Percentiles rank a stretch among this genome's conserved stretches.
phyloP scores from a whole-genome alignment of 2,329 filamentous ascomycete species.

The Hypoxylon sp. region DNA sequence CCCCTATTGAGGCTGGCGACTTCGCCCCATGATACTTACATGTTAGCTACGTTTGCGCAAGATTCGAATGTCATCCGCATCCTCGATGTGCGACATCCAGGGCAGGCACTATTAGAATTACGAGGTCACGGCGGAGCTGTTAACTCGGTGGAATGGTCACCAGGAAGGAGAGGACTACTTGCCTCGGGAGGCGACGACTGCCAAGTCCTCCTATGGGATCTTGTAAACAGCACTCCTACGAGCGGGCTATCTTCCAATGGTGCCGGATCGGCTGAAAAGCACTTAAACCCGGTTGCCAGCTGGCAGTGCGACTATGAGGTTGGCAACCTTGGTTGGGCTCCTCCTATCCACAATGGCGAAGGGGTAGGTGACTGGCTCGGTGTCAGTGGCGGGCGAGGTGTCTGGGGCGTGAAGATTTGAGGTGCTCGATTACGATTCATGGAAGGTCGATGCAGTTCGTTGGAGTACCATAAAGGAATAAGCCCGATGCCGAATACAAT shows the following conservation, averaged over 20 bases:
- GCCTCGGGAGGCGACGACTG: constrained; percentile 94
- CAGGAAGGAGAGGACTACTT: constrained; percentile 85
- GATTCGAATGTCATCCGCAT: constrained; percentile 95
- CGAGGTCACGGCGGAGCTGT: constrained; percentile 88
- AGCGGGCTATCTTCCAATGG: constrained; percentile 66
- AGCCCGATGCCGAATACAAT: constrained; percentile 9
- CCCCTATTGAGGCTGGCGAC: constrained; percentile 86
- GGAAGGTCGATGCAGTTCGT: constrained; percentile 3
- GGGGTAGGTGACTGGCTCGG: constrained; percentile 84
- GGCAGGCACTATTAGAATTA: constrained; percentile 93
- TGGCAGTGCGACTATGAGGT: constrained; percentile 93
- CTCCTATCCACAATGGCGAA: constrained; percentile 76
- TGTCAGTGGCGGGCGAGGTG: constrained; percentile 82
- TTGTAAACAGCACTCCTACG: constrained; percentile 76
- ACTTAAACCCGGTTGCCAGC: constrained; percentile 77
- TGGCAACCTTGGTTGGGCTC: constrained; percentile 87
- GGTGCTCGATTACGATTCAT: constrained; percentile 2
- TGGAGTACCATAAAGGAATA: constrained; percentile 14
- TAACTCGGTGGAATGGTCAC: constrained; percentile 97
- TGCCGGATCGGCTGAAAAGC: constrained; percentile 67
- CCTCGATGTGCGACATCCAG: constrained; percentile 94
- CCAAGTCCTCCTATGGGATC: constrained; percentile 92
- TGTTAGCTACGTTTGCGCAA: constrained; percentile 96
- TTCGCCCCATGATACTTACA: constrained; percentile 94
- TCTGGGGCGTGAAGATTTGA: constrained; percentile 77